phyloP scores from a whole-genome alignment of 164 flowering plant genomes.

The Macadamia tetraphylla region DNA sequence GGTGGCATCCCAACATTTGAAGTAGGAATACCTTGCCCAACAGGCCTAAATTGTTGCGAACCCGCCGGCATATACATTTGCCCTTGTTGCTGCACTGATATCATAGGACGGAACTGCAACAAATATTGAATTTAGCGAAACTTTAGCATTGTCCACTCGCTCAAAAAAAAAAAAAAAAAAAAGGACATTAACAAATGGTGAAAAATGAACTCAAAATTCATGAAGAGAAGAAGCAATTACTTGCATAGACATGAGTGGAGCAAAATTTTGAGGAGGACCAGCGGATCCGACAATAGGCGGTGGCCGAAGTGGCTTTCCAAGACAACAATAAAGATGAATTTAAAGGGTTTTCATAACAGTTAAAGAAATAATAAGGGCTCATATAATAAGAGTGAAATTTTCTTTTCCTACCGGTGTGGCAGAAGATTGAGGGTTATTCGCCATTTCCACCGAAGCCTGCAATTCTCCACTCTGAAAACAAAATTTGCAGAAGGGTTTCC shows the following conservation, averaged over 20 bases:
- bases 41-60: conserved; percentile 60
- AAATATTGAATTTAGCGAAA: not conserved
- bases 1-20: conserved; percentile 46
- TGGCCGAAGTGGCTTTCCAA: conserved; percentile 47
- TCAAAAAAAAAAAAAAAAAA: too few species aligned
- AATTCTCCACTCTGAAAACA: too few species aligned
- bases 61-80: conserved; percentile 47
- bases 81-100: conserved; percentile 45
- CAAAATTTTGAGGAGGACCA: conserved; percentile 52
- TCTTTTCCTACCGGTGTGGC: conserved; percentile 54
- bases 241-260: conserved; percentile 52
- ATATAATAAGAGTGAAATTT: not conserved
- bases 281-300: conserved; percentile 41
- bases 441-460: conserved; percentile 30
- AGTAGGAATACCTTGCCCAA: conserved; percentile 42
- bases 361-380: not conserved
- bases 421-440: conserved; percentile 54
- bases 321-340: conserved; percentile 1
- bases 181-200: not conserved
- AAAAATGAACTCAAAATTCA: not conserved
- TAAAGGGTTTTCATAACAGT: not conserved
- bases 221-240: conserved; percentile 22
- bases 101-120: conserved; percentile 67
- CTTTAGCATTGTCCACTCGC: not conserved
- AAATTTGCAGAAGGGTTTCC: too few species aligned